Base-by-base conservation (phyloP, 1,284 basidiomycete genomes). In the Afroboletus lepidellus region DNA sequence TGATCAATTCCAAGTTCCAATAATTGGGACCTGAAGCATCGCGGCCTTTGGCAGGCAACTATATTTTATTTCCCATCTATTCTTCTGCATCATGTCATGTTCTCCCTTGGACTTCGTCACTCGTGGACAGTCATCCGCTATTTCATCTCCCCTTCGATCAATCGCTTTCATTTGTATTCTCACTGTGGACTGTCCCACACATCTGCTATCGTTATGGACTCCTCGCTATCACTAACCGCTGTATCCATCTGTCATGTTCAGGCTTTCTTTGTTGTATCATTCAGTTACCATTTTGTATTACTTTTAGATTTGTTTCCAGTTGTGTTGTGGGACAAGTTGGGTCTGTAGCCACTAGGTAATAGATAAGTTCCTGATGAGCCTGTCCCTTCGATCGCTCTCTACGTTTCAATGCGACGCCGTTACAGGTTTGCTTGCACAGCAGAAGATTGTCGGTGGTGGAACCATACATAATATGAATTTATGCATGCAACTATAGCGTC, bases 61-160 rank as follows among this genome's bases (percentile, higher is more conserved):
- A 42, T 52, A 51, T 61, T 42, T 21, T 65, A 63, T 56, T 27
- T 21, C 30, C 60, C 61, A 63, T 50, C 44, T 60, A 64, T 62
- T 48, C 18, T 33, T 9, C 41, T 18, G 25, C 34, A 11, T 27
- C 25, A n/a, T 16, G 43, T 44, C 23, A 15, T 36, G 24, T 38
- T 25, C 3, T 30, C 25, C 45, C 24, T 46, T 45, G 57, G 48
- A 66, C 53, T 41, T 45, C 37, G n/a, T n/a, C n/a, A n/a, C n/a
- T n/a, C n/a, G 41, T 29, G 63, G 52, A 62, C 51, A 37, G 47
- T 50, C 50, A 48, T 60, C 33, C 41, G 39, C 46, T 37, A 37
- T 25, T 33, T 37, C 16, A 7, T 20, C 44, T 20, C 5, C 30
- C 53, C 7, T 24, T 44, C 27, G 24, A 36, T 32, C 43, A 23